Conservation (phyloP, 2,329 filamentous ascomycete genomes). For the Coniella vitis region DNA sequence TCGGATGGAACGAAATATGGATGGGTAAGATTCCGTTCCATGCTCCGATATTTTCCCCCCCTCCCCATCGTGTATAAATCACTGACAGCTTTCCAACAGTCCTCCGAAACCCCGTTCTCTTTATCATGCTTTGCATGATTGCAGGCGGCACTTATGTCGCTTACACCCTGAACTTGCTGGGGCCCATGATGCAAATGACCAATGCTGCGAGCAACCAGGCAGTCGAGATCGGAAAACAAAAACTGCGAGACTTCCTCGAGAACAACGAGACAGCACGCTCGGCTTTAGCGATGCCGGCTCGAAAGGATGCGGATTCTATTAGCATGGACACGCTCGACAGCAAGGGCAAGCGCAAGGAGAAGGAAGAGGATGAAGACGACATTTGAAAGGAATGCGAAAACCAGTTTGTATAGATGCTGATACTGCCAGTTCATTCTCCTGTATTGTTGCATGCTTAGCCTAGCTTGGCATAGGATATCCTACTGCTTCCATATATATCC, state of each 20-base stretch:
- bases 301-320: slow-evolving; percentile 41
- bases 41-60: neutral
- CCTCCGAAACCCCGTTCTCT: slow-evolving; percentile 86
- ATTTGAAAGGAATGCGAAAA: slow-evolving; percentile 30
- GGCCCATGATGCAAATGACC: slow-evolving; percentile 90
- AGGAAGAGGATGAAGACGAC: slow-evolving; percentile 47
- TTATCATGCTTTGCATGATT: slow-evolving; percentile 75
- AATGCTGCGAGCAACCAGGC: slow-evolving; percentile 84
- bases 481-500: slow-evolving; percentile 5
- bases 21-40: slow-evolving; percentile 59
- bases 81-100: slow-evolving; percentile 45
- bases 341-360: slow-evolving; percentile 45
- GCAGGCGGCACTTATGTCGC: slow-evolving; percentile 78
- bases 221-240: slow-evolving; percentile 84
- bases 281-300: slow-evolving; percentile 67
- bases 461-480: slow-evolving; percentile 11
- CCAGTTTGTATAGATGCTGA: slow-evolving; percentile 9
- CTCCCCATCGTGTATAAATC: neutral
- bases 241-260: slow-evolving; percentile 82
- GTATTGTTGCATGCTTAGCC: slow-evolving; percentile 2
- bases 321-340: slow-evolving; percentile 55
- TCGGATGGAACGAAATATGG: slow-evolving; percentile 98
- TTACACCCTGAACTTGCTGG: slow-evolving; percentile 90
- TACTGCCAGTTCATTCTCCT: neutral
- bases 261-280: slow-evolving; percentile 78